phyloP scores from a whole-genome alignment of 1,284 basidiomycete species.

The Tilletia indica region DNA sequence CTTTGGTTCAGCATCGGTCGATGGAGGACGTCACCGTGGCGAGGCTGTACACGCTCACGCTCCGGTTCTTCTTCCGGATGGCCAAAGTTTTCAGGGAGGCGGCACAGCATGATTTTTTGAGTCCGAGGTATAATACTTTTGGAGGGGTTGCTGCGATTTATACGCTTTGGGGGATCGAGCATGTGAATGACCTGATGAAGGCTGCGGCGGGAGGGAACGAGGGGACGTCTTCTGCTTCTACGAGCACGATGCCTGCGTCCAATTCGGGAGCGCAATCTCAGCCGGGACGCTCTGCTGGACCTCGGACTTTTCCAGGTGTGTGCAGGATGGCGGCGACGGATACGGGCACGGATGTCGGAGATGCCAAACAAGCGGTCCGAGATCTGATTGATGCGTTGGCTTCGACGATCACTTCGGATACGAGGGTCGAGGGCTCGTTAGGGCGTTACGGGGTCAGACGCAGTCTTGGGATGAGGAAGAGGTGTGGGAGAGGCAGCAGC shows the following conservation, averaged over 20 bases:
- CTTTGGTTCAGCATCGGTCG: not conserved
- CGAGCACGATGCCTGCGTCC: no score
- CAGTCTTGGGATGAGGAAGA: slow-evolving; percentile 13
- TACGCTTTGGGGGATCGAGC: not conserved
- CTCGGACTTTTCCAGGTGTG: not conserved
- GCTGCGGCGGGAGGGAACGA: not conserved
- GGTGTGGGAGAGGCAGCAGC: not conserved
- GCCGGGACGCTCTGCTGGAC: not conserved
- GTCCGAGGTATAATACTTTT: slow-evolving; percentile 2
- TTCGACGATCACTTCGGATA: not conserved
- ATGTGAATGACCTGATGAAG: slow-evolving; percentile 10
- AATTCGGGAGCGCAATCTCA: no score
- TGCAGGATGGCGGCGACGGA: slow-evolving; percentile 1
- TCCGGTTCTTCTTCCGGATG: not conserved
- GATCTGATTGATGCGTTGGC: not conserved
- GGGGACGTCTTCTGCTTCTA: not conserved
- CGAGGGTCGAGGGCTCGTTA: not conserved
- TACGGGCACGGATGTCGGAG: slow-evolving; percentile 2
- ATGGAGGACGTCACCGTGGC: not conserved
- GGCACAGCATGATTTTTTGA: slow-evolving; percentile 2
- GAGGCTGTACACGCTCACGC: slow-evolving; percentile 2
- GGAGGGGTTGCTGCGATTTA: not conserved
- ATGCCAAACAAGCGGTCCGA: slow-evolving; percentile 5
- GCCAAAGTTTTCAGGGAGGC: not conserved
- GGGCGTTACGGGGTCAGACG: not conserved